Evolutionary conservation across 495 filamentous ascomycete species (phyloP), one percentile per base, ranked within the genome.

Genomic region (Aspergillus baeticus): DNA sequence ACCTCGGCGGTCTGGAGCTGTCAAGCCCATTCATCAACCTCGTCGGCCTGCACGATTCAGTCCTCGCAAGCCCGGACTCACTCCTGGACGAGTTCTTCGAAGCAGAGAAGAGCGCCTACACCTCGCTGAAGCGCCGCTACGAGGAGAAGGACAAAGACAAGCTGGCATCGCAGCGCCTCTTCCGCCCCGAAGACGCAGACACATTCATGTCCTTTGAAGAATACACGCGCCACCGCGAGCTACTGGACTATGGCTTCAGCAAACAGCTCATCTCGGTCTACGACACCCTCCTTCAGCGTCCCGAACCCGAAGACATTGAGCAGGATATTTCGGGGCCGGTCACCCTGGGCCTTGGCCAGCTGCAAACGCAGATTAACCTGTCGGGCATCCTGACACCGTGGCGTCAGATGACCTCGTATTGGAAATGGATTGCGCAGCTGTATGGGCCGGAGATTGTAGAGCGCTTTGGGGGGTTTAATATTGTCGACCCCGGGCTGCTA

Each of bases 361-460:
- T 60, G 7, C 14, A 14, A 0, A 18, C 5, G 0, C 51, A 60
- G 37, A 11, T 5, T 1, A 54, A 26, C 10, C 45, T 60, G 5
- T 23, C 22, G 2, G 57, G 50, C 1, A 55, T 60, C 26, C 50
- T 17, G 18, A 8, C 36, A 5, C 13, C 50, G 1, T 60, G 57
- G 57, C 2, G 15, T 11, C 1, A 6, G 2, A 60, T 60, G 57
- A 18, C 44, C 1, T 14, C 51, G 14, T 60, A 60, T 31, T 60
- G 57, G 57, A 43, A 43, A 14, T 60, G 57, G 57, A 44, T 60
- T 23, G 45, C 57, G 5, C 41, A 60, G 57, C 45, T 60, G 0
- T 55, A 60, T 36, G 57, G 57, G 29, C 51, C 57, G 13, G 51
- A 60, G 51, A 60, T 60, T 34, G 31, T 60, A 0, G 51, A 51